These are phyloP conservation scores for Fraxinus americana DNA, from an alignment of 257 asterid genomes.

Conservation along the genomic window DNA sequence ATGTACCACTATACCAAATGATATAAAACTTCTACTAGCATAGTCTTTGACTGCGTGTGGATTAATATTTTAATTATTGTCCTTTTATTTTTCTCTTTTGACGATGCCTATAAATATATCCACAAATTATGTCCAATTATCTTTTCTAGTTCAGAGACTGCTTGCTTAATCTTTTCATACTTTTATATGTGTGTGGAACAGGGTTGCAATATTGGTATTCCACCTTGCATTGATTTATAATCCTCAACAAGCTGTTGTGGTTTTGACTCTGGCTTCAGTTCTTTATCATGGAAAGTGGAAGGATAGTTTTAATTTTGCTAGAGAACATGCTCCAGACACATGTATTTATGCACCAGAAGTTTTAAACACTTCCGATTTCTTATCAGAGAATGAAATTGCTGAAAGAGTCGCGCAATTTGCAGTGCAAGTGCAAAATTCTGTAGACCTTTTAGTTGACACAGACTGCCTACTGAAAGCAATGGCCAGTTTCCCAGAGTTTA, in stretches of 20 bases:
- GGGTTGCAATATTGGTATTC: constrained; percentile 81
- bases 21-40: neutral
- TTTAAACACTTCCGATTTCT: constrained; percentile 34
- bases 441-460: constrained; percentile 43
- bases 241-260: constrained; percentile 68
- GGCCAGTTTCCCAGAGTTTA: constrained; percentile 59
- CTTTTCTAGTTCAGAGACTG: constrained; percentile 22
- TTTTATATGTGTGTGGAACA: constrained; percentile 38
- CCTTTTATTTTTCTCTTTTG: neutral
- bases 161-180: constrained; percentile 21
- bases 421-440: constrained; percentile 48
- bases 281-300: constrained; percentile 70
- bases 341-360: constrained; percentile 62
- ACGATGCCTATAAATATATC: constrained; percentile 12
- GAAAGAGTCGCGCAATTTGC: constrained; percentile 56
- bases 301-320: constrained; percentile 62
- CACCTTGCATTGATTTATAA: constrained; percentile 61
- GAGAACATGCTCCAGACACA: constrained; percentile 53
- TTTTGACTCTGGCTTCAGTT: constrained; percentile 79
- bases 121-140: constrained; percentile 15
- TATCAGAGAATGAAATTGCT: constrained; percentile 72
- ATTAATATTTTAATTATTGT: constrained; percentile 5
- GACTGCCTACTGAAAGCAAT: constrained; percentile 54
- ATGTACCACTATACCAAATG: neutral
- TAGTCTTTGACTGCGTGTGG: constrained; percentile 8